A percentile compares a stretch with the other conserved stretches of the same genome.
These are phyloP conservation scores for Beauveria sp. DNA, from an alignment of 2,329 filamentous ascomycete species.

Conservation along the genomic window DNA sequence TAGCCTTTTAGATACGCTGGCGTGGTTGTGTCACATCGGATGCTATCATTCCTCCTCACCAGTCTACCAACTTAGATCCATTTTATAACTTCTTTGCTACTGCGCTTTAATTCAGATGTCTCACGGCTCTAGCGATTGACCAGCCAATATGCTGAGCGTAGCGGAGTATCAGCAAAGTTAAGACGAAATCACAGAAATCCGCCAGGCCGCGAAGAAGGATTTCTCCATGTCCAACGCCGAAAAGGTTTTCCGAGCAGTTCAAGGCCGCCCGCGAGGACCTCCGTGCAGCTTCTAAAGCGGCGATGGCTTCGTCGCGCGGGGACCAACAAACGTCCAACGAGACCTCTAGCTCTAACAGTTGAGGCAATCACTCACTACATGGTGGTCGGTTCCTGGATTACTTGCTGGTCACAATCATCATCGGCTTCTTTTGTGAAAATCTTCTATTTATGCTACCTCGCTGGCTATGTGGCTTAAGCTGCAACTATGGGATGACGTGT, in stretches of 20 bases:
- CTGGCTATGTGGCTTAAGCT: no score
- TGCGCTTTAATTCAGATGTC: not conserved
- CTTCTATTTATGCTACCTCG: no score
- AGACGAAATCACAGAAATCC: constrained; percentile 12
- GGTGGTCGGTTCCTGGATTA: not conserved
- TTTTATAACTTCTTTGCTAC: no score
- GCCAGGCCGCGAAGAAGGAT: constrained; percentile 9
- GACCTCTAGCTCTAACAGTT: not conserved
- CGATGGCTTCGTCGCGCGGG: not conserved
- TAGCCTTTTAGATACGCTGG: no score
- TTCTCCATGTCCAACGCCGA: constrained; percentile 10
- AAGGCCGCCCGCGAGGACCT: constrained; percentile 2
- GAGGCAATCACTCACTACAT: not conserved
- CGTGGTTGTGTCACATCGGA: no score
- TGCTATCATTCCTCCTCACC: no score
- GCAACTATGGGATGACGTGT: no score
- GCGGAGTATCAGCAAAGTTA: constrained; percentile 10
- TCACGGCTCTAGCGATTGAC: not conserved
- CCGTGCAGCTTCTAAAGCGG: constrained; percentile 4
- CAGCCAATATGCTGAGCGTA: constrained; percentile 11
- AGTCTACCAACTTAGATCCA: no score
- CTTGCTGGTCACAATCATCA: no score
- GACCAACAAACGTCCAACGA: not conserved
- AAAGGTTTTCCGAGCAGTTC: constrained; percentile 5
- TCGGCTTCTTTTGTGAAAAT: no score